Base-by-base conservation (phyloP, 768 basidiomycete species). In the Holtermannia corniformis region DNA sequence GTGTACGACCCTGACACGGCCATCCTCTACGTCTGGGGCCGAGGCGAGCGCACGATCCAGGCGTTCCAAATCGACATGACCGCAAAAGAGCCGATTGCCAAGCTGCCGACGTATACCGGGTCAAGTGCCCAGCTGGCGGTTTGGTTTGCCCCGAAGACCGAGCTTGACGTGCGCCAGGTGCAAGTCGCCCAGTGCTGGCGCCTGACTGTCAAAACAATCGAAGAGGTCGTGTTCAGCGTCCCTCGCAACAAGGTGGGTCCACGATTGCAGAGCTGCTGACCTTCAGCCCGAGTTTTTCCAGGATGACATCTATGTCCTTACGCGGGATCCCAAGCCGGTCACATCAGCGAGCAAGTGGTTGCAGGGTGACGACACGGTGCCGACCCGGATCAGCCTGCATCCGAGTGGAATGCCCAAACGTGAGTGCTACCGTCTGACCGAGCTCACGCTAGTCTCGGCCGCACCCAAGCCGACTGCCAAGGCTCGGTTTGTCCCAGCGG, bases 251-350 rank as follows among this genome's bases (percentile, higher is more conserved):
- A 65, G 53, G 67, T 64, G 56, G 57, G 67, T 52, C 25, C 41
- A 21, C 32, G 26, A 1, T 43, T 45, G 23, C 27, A 10, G 41
- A 42, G 20, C 5, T 28, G 47, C 4, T 43, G 20, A 19, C 20
- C 10, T 13, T 26, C 44, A 72, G 68, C 64, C 65, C 43, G 70
- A 72, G 5, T 70, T 62, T 60, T 73, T 73, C 69, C 73, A 74
- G 49, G 69, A 75, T 54, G 74, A 75, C 50, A 68, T 75, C 42
- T 75, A 63, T 44, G 51, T 66, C 11, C 57, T 57, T 2, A 74
- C 74, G 3, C 37, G 59, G 12, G 70, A 72, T 23, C 62, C 64
- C 47, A 57, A 49, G 7, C 50, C 67, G 3, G 22, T 56, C 0
- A 45, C 54, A 5, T 37, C 54, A 0, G 59, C 64, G 1, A 16